Evolutionary conservation across 495 filamentous ascomycete species (phyloP).

Genomic region (Penicillium ucsense): DNA sequence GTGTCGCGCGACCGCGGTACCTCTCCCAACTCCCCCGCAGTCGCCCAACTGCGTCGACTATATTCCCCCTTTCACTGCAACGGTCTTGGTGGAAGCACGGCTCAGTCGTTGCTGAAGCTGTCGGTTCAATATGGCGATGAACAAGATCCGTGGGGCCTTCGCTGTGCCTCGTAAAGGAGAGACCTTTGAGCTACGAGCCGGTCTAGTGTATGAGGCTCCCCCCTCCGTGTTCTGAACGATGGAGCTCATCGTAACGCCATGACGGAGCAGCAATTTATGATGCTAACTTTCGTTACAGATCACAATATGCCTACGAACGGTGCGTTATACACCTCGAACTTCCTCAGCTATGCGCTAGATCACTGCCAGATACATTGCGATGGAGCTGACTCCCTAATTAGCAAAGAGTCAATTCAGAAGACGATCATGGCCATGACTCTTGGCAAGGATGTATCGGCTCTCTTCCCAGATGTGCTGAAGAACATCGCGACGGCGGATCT

Average conservation of each 20-base stretch:
- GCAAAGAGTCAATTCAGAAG: constrained; percentile 98
- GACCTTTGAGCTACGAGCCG: constrained; percentile 94
- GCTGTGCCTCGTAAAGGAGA: constrained; percentile 89
- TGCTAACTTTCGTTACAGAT: constrained; percentile 38
- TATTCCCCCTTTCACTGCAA: constrained; percentile 12
- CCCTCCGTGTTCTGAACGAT: constrained; percentile 8
- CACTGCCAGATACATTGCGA: constrained; percentile 1
- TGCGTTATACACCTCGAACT: constrained; percentile 21
- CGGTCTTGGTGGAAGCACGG: constrained; percentile 35
- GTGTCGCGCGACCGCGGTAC: constrained; percentile 27
- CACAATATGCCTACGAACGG: constrained; percentile 97
- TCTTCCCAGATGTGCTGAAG: constrained; percentile 97
- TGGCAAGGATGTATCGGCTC: constrained; percentile 93
- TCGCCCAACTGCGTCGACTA: constrained; percentile 19
- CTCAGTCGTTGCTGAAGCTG: constrained; percentile 38
- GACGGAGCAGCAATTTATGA: not conserved
- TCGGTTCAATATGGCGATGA: constrained; percentile 68
- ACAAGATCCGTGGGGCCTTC: constrained; percentile 90
- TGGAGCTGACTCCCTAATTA: constrained; percentile 25
- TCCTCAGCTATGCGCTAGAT: not conserved
- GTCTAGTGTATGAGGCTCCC: constrained; percentile 57
- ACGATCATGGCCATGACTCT: constrained; percentile 99
- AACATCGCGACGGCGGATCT: constrained; percentile 94
- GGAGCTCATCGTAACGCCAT: constrained; percentile 4
- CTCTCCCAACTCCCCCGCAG: constrained; percentile 30